phyloP scores from a whole-genome alignment of 805 yeast genomes.

The Dipodascopsis uninucleata region DNA sequence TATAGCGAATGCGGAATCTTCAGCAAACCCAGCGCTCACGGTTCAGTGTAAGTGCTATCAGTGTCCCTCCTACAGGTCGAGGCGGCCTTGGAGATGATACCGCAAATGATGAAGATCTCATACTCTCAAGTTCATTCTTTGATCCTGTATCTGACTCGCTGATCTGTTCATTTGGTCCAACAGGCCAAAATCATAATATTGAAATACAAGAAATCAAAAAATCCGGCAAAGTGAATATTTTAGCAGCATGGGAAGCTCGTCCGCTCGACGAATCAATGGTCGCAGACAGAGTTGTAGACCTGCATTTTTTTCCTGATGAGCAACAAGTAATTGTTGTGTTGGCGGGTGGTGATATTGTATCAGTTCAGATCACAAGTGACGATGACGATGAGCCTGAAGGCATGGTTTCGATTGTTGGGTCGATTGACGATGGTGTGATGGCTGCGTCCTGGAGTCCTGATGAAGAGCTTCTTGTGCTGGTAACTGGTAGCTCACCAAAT shows the following conservation, averaged over 20 bases:
- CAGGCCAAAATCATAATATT: conserved; percentile 49
- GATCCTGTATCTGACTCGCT: conserved; percentile 73
- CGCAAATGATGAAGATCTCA: no score
- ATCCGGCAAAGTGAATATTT: conserved; percentile 62
- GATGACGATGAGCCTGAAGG: conserved; percentile 50
- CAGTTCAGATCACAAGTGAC: conserved; percentile 52
- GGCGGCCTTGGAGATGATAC: no score
- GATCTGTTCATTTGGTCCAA: conserved; percentile 58
- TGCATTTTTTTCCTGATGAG: conserved; percentile 19
- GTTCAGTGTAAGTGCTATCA: conserved; percentile 48
- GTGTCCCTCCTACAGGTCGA: no score
- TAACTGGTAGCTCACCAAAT: conserved; percentile 49
- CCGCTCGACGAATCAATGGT: neutral
- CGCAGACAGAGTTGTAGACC: conserved; percentile 7
- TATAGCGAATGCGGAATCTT: conserved; percentile 26
- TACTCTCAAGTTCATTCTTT: conserved; percentile 52
- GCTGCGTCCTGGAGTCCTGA: conserved; percentile 88
- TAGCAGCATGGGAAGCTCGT: conserved; percentile 55
- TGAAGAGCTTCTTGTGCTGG: conserved; percentile 75
- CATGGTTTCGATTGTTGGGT: conserved; percentile 69
- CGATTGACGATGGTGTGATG: conserved; percentile 68
- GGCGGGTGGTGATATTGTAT: conserved; percentile 67
- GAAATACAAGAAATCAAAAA: conserved; percentile 42
- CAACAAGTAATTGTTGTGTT: conserved; percentile 47
- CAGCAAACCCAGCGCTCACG: conserved; percentile 22